Base-by-base conservation (phyloP, 2,329 filamentous ascomycete species). In the Penicillium fuscoglaucum region DNA sequence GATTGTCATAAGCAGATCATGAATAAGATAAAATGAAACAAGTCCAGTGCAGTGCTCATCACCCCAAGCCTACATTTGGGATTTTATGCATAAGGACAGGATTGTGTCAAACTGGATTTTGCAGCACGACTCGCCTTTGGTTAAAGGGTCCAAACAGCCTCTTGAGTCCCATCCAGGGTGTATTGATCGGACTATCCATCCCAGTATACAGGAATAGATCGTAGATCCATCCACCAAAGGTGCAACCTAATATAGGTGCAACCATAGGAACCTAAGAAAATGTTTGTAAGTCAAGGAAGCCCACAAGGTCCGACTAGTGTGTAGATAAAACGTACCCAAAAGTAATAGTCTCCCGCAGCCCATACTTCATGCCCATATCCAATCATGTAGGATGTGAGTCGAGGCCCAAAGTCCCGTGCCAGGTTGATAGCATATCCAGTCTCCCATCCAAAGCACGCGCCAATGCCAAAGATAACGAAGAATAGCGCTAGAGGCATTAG, bases 371-470 rank as follows among this genome's bases (percentile, higher is more conserved):
- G 72, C 0, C 87, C 87, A 68, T 91, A 91, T 2, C 89, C 89
- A 54, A 90, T 66, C 68, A 87, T 83, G 68, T 86, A 89, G 1
- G 84, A 83, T 61, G 89, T 83, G 44, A 90, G 72, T 12, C 88
- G 79, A 10, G 88, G 88, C 0, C 87, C 87, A 68, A 91, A 89
- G 63, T 91, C 89, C 72, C 89, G 82, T 37, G 87, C 88, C 43
- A 90, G 73, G 67, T 91, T 91, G 63, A 90, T 90, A 17, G 88
- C 88, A 73, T 89, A 91, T 39, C 89, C 88, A 1, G 88, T 91
- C 72, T 91, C 84, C 87, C 87, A 90, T 7, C 89, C 89, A 66
- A 90, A 90, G 69, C 86, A 88, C 33, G 86, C 85, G 19, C 87
- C 88, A 24, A 91, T 85, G 8, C 87, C 88, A 68, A 90, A 90